Evolutionary conservation across 345 rosid genomes (phyloP).

Genomic region (Eucalyptus shirleyi): DNA sequence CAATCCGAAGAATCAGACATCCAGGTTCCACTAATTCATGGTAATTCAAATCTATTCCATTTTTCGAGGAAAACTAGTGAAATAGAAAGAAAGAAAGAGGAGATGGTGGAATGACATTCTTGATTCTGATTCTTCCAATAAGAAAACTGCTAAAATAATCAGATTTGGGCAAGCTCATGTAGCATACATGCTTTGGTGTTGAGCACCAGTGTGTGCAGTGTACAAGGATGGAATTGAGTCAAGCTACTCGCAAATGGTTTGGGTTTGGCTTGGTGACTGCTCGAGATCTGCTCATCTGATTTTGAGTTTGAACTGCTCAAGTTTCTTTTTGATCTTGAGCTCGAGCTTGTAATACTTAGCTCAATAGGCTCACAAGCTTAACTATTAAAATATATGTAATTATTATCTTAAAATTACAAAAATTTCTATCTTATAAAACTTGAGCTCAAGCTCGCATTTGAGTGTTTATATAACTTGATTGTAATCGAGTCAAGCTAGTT

Average conservation of each 20-base stretch:
- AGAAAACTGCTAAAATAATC: not conserved
- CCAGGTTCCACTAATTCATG: not conserved
- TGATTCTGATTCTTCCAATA: not conserved
- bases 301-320: not conserved
- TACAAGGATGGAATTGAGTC: not conserved
- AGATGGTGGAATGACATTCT: not conserved
- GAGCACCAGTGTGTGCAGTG: not conserved
- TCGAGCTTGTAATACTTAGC: not conserved
- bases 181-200: not conserved
- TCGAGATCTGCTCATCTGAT: not conserved
- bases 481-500: not conserved
- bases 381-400: not conserved
- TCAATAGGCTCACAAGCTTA: not conserved
- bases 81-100: not conserved
- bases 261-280: not conserved
- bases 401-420: not conserved
- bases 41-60: not conserved
- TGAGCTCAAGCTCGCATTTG: fast-evolving
- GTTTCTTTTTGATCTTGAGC: not conserved
- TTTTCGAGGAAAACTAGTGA: not conserved
- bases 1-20: not conserved
- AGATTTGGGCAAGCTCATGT: not conserved
- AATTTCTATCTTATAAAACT: not conserved
- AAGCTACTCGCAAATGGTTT: not conserved
- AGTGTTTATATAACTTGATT: not conserved